Base-by-base conservation (phyloP, 2,329 filamentous ascomycete species). In the Nakataea oryzae region DNA sequence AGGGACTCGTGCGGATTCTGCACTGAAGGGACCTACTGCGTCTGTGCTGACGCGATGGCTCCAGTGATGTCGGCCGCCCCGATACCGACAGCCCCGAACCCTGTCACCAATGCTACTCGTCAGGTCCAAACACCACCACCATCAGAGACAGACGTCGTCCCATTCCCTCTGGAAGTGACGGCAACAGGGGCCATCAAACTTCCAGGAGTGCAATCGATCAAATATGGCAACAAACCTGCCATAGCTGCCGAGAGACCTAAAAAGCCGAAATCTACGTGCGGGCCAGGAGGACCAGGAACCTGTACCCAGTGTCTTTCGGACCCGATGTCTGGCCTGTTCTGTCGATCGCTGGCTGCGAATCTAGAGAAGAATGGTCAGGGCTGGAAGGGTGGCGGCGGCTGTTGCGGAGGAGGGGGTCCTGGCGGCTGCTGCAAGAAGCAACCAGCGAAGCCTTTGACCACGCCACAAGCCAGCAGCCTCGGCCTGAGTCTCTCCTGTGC, bases 1-100 rank as follows among this genome's bases (percentile, higher is more conserved):
- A 81, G 84, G 65, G 90, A 93, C 68, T 82, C 84, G 26, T 95
- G 90, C 71, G 90, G 90, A 8, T 95, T 95, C 75, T 95, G 90
- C 74, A 85, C 87, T 65, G 89, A 93, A 64, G 89, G 89, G 5
- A 92, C 88, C 0, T 90, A 90, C 68, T 95, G 90, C 70, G 86
- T 92, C 66, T 95, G 90, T 73, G 90, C 89, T 28, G 90, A 93
- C 12, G 67, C 70, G 24, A 70, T 71, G 63, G 65, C 68, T 17
- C 65, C 69, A 14, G 59, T 68, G 14, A 67, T 66, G 21, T 74
- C 73, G 34, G 73, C 76, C 1, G 73, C 74, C 67, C 73, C 75
- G 14, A 72, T 72, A 1, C 70, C 75, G 17, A 75, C 78, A 54
- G 59, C 64, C 3, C 72, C 74, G 1, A 72, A 77, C 8, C 74